Conservation (phyloP, 805 yeast genomes). For the Candida patagonica region DNA sequence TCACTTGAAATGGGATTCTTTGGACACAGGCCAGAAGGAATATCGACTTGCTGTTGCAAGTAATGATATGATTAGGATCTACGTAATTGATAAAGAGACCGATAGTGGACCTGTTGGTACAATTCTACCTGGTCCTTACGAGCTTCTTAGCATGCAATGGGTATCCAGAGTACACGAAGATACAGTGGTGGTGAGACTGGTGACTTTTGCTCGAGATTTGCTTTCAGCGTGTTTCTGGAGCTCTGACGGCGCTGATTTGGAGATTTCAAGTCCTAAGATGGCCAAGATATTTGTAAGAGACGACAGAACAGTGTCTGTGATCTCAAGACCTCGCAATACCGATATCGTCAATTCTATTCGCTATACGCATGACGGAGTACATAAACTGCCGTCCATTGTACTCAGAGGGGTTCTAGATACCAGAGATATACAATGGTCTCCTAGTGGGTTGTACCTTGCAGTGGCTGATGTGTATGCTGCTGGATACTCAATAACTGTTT, state of each 20-base stretch:
- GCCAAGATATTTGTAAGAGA: neutral
- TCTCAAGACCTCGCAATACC: conserved; percentile 9
- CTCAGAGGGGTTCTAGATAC: conserved; percentile 12
- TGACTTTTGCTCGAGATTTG: conserved; percentile 6
- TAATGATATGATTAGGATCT: conserved; percentile 11
- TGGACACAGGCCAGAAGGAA: conserved; percentile 7
- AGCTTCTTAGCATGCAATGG: conserved; percentile 12
- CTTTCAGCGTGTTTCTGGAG: conserved; percentile 14
- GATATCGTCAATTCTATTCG: conserved; percentile 11
- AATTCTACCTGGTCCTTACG: conserved; percentile 11
- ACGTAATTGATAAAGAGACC: conserved; percentile 6
- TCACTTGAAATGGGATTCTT: conserved; percentile 16
- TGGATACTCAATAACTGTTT: conserved; percentile 14
- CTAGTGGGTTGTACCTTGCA: conserved; percentile 14
- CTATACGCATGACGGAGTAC: neutral
- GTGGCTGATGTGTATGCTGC: conserved; percentile 13
- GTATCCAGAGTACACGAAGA: conserved; percentile 8
- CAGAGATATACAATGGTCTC: conserved; percentile 15
- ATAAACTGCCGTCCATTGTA: neutral
- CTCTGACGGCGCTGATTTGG: conserved; percentile 15
- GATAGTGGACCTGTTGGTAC: conserved; percentile 5
- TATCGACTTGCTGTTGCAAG: conserved; percentile 15
- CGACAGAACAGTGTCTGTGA: conserved; percentile 5
- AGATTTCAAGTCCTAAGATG: conserved; percentile 10
- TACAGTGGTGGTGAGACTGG: conserved; percentile 13